Percentiles rank a stretch among this genome's conserved stretches.
These are phyloP conservation scores for Pichia heedii DNA, from an alignment of 805 yeast species.

Conservation along the genomic window DNA sequence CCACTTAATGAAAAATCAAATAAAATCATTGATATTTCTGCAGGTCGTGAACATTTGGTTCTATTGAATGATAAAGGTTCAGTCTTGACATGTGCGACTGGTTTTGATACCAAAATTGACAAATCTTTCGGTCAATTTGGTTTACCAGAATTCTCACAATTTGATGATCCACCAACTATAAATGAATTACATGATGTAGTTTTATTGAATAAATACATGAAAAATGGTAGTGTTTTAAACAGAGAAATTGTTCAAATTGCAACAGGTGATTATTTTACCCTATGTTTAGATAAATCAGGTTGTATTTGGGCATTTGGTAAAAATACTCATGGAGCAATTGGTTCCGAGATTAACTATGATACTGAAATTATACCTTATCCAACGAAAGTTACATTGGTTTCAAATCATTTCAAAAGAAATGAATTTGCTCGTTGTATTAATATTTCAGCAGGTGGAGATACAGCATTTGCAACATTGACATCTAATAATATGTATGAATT, in stretches of 20 bases:
- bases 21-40: constrained; percentile 31
- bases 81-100: constrained; percentile 57
- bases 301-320: constrained; percentile 80
- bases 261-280: constrained; percentile 63
- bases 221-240: constrained; percentile 20
- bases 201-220: constrained; percentile 41
- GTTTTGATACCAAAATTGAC: constrained; percentile 31
- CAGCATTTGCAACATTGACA: constrained; percentile 43
- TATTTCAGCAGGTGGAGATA: constrained; percentile 63
- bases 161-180: constrained; percentile 42
- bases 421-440: constrained; percentile 39
- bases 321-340: constrained; percentile 80
- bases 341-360: constrained; percentile 53
- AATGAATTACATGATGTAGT: constrained; percentile 46
- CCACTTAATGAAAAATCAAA: constrained; percentile 2
- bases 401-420: constrained; percentile 30
- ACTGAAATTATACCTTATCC: constrained; percentile 71
- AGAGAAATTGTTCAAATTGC: constrained; percentile 53
- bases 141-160: constrained; percentile 61
- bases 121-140: constrained; percentile 75
- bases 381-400: constrained; percentile 35
- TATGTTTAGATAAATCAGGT: constrained; percentile 62
- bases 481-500: constrained; percentile 29
- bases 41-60: constrained; percentile 68
- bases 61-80: constrained; percentile 50